phyloP scores from a whole-genome alignment of 371 early-diverging fungal genomes.

The Saksenaea oblongispora region DNA sequence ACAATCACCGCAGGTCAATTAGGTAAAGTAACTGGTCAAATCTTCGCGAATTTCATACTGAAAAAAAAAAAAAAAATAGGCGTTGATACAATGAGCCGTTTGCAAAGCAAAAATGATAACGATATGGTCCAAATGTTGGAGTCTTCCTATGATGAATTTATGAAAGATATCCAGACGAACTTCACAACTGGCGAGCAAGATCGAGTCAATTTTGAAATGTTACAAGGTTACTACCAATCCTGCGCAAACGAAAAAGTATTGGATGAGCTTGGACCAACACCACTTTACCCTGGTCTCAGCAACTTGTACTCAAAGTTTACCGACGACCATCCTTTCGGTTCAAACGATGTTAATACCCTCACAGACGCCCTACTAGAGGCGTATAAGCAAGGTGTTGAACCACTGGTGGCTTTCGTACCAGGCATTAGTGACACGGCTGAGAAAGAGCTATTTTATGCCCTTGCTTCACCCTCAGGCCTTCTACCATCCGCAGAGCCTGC shows the following conservation, averaged over 20 bases:
- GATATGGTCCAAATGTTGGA: slow-evolving; percentile 23
- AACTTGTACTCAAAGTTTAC: slow-evolving; percentile 9
- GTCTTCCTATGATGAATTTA: slow-evolving; percentile 22
- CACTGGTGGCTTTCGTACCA: too few species aligned
- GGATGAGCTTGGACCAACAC: slow-evolving; percentile 46
- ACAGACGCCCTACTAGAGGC: slow-evolving; percentile 9
- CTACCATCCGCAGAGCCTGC: slow-evolving; percentile 55
- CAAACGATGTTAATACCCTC: not conserved
- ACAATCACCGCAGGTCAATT: slow-evolving; percentile 50
- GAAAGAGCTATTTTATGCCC: slow-evolving; percentile 33
- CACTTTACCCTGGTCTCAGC: slow-evolving; percentile 38
- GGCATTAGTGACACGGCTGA: too few species aligned
- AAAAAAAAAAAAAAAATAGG: slow-evolving; percentile 7
- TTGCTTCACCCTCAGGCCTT: slow-evolving; percentile 41
- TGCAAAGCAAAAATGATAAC: slow-evolving; percentile 32
- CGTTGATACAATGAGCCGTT: slow-evolving; percentile 26
- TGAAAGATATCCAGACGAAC: slow-evolving; percentile 4
- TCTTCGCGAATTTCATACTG: too few species aligned
- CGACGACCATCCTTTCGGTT: not conserved
- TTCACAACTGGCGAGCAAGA: slow-evolving; percentile 16
- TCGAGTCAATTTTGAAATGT: slow-evolving; percentile 38
- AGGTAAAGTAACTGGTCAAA: slow-evolving; percentile 14
- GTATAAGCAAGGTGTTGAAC: slow-evolving; percentile 9
- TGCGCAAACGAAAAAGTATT: slow-evolving; percentile 53
- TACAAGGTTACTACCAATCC: slow-evolving; percentile 48